phyloP scores from a whole-genome alignment of 495 filamentous ascomycete species.

The Penicillium alfredii region DNA sequence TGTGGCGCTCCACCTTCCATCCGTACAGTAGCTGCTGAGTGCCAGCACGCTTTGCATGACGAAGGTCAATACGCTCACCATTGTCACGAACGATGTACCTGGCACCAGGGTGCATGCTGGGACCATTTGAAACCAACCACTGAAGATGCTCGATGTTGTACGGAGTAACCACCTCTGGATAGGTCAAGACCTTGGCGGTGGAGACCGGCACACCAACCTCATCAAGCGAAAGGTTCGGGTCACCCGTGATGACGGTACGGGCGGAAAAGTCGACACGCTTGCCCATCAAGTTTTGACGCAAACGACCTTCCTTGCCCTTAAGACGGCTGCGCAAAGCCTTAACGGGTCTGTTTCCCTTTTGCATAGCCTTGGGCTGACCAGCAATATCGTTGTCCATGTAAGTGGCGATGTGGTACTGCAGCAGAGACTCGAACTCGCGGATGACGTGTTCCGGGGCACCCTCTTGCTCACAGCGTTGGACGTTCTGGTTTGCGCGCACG shows the following conservation, averaged over 20 bases:
- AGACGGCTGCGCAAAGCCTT: slow-evolving; percentile 94
- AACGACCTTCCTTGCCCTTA: slow-evolving; percentile 96
- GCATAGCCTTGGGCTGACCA: slow-evolving; percentile 88
- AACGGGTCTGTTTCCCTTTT: slow-evolving; percentile 92
- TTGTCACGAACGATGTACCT: slow-evolving; percentile 90
- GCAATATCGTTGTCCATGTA: slow-evolving; percentile 99
- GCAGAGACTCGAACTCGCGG: slow-evolving; percentile 78
- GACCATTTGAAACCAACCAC: slow-evolving; percentile 81
- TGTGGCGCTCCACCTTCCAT: slow-evolving; percentile 96
- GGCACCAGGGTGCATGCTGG: slow-evolving; percentile 89
- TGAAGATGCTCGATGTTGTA: slow-evolving; percentile 96
- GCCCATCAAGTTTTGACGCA: slow-evolving; percentile 97
- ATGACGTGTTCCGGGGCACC: slow-evolving; percentile 85
- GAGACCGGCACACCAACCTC: slow-evolving; percentile 91
- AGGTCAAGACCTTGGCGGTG: slow-evolving; percentile 86
- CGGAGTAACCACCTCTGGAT: slow-evolving; percentile 93
- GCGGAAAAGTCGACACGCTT: slow-evolving; percentile 99
- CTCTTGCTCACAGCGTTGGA: slow-evolving; percentile 78
- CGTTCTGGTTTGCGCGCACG: slow-evolving; percentile 93
- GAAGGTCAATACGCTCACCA: slow-evolving; percentile 88
- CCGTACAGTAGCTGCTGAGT: slow-evolving; percentile 84
- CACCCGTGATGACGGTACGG: slow-evolving; percentile 97
- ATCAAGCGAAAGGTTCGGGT: slow-evolving; percentile 91
- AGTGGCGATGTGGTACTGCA: slow-evolving; percentile 98
- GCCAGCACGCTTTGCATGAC: slow-evolving; percentile 79